Evolutionary conservation across 2,329 filamentous ascomycete genomes (phyloP), one percentile per base, ranked within the genome.

Genomic region (Penicillium expansum): DNA sequence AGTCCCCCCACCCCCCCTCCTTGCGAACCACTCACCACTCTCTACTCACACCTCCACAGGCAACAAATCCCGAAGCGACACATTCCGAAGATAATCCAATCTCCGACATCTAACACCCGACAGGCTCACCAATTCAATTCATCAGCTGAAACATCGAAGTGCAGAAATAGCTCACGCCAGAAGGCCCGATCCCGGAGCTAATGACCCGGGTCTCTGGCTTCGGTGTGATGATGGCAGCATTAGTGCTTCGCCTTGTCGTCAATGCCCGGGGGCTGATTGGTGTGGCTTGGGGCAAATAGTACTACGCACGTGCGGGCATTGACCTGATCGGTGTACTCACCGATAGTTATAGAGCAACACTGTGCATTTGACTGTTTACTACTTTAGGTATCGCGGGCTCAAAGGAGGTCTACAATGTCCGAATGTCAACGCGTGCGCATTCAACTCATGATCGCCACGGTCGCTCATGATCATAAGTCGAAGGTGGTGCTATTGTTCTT

Each of bases 211-310:
- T 45, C 54, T 56, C 48, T 56, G 54, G 54, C 41, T 56, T 52
- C 48, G 54, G 54, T 52, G 54, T 56, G 54, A 47, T 56, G 54
- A 44, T 44, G 54, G 48, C 45, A 56, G 54, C 54, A 56, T 41
- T 56, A 56, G 54, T 52, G 48, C 35, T 47, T 47, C 5, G 39
- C 42, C 29, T 16, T 47, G 41, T 47, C 20, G 48, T 56, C 54
- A 47, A 47, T 52, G 41, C 54, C 22, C 35, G 9, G 29, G 48
- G 48, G 14, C 20, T 52, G 48, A 56, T 56, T 56, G 54, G 54
- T 11, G 41, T 52, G 32, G 41, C 29, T 24, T 32, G 33, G 41
- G 5, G 16, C 7, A 38, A 4, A 24, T 24, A 29, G 24, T 22
- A 45, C 41, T 5, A 44, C 18, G 33, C 41, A 56, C 48, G 41